phyloP scores from a whole-genome alignment of 495 filamentous ascomycete genomes.

The Baudoinia panamericana region DNA sequence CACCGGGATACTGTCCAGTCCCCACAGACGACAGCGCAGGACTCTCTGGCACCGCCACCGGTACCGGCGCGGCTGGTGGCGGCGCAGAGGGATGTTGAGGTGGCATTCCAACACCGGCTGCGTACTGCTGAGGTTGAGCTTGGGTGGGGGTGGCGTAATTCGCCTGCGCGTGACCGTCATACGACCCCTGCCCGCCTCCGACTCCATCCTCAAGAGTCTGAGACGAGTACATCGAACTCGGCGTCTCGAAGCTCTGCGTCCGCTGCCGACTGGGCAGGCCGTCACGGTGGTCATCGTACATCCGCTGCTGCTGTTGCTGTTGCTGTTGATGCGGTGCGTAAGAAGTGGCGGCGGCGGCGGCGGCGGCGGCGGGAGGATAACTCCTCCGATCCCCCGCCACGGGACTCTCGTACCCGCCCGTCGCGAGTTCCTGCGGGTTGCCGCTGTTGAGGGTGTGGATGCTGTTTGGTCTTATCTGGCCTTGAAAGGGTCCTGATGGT shows the following conservation, averaged over 20 bases:
- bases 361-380: conserved; percentile 12
- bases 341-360: conserved; percentile 2
- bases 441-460: conserved; percentile 24
- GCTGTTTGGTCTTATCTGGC: conserved; percentile 19
- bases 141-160: too few species aligned
- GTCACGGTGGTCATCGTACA: conserved; percentile 11
- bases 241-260: conserved; percentile 14
- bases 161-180: too few species aligned
- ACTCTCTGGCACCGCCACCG: too few species aligned
- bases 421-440: conserved; percentile 31
- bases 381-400: conserved; percentile 26
- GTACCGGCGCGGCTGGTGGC: conserved; percentile 12
- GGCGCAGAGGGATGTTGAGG: conserved; percentile 11
- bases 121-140: too few species aligned
- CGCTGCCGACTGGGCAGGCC: conserved; percentile 9
- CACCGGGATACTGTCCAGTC: conserved; percentile 1
- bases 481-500: conserved; percentile 4
- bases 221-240: conserved; percentile 13
- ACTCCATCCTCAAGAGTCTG: too few species aligned
- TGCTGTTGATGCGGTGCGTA: conserved; percentile 12
- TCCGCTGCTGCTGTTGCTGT: background rate
- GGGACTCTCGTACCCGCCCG: conserved; percentile 27
- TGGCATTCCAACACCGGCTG: too few species aligned
- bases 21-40: conserved; percentile 1
- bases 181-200: too few species aligned